A percentile compares a stretch with the other conserved stretches of the same genome.
These are phyloP conservation scores for Podospora appendiculata DNA, from an alignment of 495 filamentous ascomycete genomes.

Conservation along the genomic window DNA sequence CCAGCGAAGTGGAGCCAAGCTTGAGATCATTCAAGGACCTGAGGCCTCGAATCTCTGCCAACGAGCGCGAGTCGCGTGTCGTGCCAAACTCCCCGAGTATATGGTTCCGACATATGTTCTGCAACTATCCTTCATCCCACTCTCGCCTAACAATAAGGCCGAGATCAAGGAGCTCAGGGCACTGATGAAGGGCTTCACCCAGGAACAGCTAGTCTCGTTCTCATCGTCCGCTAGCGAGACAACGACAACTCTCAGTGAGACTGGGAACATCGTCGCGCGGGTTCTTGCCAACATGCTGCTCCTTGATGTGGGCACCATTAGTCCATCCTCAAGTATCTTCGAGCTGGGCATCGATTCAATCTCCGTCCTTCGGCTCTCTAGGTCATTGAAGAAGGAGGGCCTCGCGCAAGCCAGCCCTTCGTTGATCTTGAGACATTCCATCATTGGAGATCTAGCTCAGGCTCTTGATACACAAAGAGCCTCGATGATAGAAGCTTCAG, in stretches of 20 bases:
- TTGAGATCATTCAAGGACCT: constrained; percentile 22
- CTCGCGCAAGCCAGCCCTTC: constrained; percentile 53
- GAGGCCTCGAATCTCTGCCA: constrained; percentile 16
- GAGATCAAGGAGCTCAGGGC: constrained; percentile 53
- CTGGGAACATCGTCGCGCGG: constrained; percentile 40
- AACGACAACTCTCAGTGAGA: constrained; percentile 7
- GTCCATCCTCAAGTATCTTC: constrained; percentile 57
- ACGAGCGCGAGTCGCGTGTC: constrained; percentile 45
- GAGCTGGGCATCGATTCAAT: constrained; percentile 81
- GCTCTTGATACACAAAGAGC: constrained; percentile 4
- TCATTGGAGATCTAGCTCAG: constrained; percentile 14
- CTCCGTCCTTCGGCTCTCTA: constrained; percentile 57
- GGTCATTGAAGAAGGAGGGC: constrained; percentile 42
- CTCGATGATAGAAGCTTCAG: neutral
- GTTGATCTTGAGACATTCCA: constrained; percentile 55
- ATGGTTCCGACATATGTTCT: constrained; percentile 74
- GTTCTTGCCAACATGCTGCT: constrained; percentile 43
- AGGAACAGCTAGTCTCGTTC: constrained; percentile 44
- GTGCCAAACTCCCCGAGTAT: constrained; percentile 54
- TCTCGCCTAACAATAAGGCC: constrained; percentile 68
- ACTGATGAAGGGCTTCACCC: constrained; percentile 50
- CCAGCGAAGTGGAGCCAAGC: neutral
- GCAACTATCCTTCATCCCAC: constrained; percentile 52
- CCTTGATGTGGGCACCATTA: constrained; percentile 36
- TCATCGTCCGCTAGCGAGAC: constrained; percentile 11